phyloP scores from a whole-genome alignment of 257 asterid species.

The Osmanthus fragrans region DNA sequence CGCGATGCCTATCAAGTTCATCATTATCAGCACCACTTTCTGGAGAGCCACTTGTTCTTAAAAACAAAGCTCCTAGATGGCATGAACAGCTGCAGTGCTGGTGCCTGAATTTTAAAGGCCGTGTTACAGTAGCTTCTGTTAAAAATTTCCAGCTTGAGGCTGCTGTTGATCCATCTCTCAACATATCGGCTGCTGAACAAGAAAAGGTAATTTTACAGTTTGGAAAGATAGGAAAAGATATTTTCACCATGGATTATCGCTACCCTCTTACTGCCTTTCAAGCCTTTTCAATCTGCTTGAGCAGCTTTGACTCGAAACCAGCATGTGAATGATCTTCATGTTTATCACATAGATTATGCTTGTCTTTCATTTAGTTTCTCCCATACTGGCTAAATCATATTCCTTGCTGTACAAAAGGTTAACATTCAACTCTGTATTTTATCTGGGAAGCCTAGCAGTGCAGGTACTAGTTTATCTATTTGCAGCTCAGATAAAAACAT shows the following conservation, averaged over 20 bases:
- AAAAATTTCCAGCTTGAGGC: conserved; percentile 93
- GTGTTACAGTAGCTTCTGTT: conserved; percentile 92
- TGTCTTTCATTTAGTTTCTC: neutral
- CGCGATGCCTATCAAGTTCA: conserved; percentile 29
- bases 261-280: conserved; percentile 92
- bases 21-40: neutral
- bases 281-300: conserved; percentile 90
- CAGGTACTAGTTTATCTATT: neutral
- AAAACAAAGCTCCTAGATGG: conserved; percentile 91
- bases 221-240: conserved; percentile 92
- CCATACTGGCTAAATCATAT: neutral
- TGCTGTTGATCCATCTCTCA: conserved; percentile 55
- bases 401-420: neutral
- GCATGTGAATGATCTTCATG: conserved; percentile 70
- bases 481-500: neutral
- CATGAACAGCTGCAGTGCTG: conserved; percentile 93
- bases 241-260: conserved; percentile 88
- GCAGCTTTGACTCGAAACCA: conserved; percentile 94
- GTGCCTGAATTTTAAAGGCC: conserved; percentile 91
- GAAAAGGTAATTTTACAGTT: conserved; percentile 87
- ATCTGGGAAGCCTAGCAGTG: neutral
- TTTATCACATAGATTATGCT: neutral
- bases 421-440: neutral
- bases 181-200: conserved; percentile 61
- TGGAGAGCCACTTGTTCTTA: conserved; percentile 56